Conservation (phyloP, 257 asterid species). For the Nicotiana paniculata region DNA sequence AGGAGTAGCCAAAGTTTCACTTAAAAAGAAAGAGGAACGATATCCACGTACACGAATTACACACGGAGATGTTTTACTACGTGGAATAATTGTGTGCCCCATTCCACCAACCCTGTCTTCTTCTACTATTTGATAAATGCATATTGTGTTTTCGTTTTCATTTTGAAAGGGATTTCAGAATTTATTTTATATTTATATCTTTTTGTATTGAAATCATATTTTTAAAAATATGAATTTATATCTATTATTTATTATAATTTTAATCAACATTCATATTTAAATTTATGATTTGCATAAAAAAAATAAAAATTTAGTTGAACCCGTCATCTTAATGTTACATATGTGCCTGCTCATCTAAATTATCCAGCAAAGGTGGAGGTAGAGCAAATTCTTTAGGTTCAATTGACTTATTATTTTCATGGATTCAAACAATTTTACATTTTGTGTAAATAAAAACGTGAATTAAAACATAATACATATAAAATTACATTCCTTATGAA, state of each 20-base stretch:
- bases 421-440: neutral
- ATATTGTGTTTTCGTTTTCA: no score
- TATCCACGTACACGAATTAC: slow-evolving; percentile 24
- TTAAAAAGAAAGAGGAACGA: neutral
- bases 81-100: slow-evolving; percentile 18
- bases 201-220: no score
- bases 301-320: no score
- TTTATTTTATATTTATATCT: no score
- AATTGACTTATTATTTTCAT: neutral
- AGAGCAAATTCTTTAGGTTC: neutral
- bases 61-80: slow-evolving; percentile 20
- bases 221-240: no score
- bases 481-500: neutral
- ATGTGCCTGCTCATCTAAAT: no score
- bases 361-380: neutral
- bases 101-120: neutral
- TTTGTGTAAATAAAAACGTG: neutral
- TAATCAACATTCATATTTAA: no score
- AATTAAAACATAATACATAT: neutral
- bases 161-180: no score
- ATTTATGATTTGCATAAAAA: no score
- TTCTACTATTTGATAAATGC: neutral
- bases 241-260: no score
- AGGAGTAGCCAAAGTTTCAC: neutral
- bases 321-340: no score